Percentiles rank a stretch among this genome's conserved stretches.
These are phyloP conservation scores for Apium graveolens DNA, from an alignment of 129 eudicot species.

Conservation along the genomic window DNA sequence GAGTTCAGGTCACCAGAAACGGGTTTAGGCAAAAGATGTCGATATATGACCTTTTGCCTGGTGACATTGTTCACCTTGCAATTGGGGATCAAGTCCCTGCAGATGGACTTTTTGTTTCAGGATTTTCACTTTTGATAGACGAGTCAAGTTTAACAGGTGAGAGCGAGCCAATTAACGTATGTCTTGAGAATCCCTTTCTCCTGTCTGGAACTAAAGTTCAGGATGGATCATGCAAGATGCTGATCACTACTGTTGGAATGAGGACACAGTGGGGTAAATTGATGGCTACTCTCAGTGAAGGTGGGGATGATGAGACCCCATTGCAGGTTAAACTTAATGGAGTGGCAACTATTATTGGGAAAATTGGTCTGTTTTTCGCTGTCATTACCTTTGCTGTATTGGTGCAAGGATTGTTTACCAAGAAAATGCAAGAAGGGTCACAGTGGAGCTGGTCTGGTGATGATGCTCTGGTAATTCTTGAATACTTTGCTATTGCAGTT, in stretches of 20 bases:
- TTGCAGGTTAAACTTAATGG: constrained; percentile 91
- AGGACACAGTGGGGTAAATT: constrained; percentile 95
- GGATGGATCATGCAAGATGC: constrained; percentile 88
- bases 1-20: constrained; percentile 78
- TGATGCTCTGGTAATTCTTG: constrained; percentile 72
- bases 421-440: constrained; percentile 53
- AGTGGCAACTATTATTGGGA: constrained; percentile 93
- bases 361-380: constrained; percentile 86
- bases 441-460: constrained; percentile 75
- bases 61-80: constrained; percentile 91
- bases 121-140: constrained; percentile 66
- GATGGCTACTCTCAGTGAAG: constrained; percentile 93
- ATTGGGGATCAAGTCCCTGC: constrained; percentile 95
- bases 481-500: constrained; percentile 90
- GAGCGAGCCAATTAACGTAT: constrained; percentile 66
- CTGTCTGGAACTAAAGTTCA: constrained; percentile 91
- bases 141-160: constrained; percentile 94
- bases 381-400: constrained; percentile 84
- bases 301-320: constrained; percentile 95
- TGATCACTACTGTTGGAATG: constrained; percentile 90
- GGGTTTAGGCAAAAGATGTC: constrained; percentile 83
- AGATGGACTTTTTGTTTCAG: constrained; percentile 79
- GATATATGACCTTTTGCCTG: constrained; percentile 71
- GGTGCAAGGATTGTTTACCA: constrained; percentile 58
- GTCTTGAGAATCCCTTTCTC: constrained; percentile 56